These are phyloP conservation scores for Lactarius vividus DNA, from an alignment of 768 basidiomycete species.

Conservation along the genomic window DNA sequence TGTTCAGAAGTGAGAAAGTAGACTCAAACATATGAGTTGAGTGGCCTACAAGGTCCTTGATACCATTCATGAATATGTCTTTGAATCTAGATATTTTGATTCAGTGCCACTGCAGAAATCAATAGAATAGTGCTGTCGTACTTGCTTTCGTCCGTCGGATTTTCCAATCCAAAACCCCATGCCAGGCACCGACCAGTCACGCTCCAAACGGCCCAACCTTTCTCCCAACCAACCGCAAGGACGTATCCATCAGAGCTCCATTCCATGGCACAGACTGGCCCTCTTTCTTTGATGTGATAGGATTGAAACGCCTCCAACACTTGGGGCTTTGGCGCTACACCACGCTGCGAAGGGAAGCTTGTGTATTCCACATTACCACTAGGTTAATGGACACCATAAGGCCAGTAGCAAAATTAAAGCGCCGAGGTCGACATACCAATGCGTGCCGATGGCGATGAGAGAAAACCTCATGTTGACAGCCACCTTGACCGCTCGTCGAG, in stretches of 20 bases:
- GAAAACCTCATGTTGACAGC: slow-evolving; percentile 81
- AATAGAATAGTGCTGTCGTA: slow-evolving; percentile 30
- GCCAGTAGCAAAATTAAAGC: slow-evolving; percentile 14
- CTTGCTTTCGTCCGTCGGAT: slow-evolving; percentile 53
- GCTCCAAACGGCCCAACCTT: slow-evolving; percentile 89
- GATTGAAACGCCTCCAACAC: slow-evolving; percentile 60
- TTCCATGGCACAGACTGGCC: slow-evolving; percentile 65
- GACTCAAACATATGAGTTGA: neutral
- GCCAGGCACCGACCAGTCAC: slow-evolving; percentile 85
- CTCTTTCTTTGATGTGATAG: slow-evolving; percentile 51
- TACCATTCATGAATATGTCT: slow-evolving; percentile 84
- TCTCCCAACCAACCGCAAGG: slow-evolving; percentile 86
- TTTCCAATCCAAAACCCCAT: slow-evolving; percentile 70
- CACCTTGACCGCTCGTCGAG: slow-evolving; percentile 59
- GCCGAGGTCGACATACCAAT: slow-evolving; percentile 43
- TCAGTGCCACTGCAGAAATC: slow-evolving; percentile 20
- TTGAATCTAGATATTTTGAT: slow-evolving; percentile 47
- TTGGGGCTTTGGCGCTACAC: slow-evolving; percentile 57
- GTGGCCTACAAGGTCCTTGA: slow-evolving; percentile 62
- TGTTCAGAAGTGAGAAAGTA: slow-evolving; percentile 34
- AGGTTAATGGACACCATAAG: slow-evolving; percentile 10
- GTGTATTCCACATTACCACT: slow-evolving; percentile 69
- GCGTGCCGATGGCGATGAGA: slow-evolving; percentile 74
- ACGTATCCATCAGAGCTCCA: slow-evolving; percentile 98
- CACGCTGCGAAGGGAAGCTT: slow-evolving; percentile 63